Conservation (phyloP, 495 filamentous ascomycete species). For the Aspergillus asperescens region DNA sequence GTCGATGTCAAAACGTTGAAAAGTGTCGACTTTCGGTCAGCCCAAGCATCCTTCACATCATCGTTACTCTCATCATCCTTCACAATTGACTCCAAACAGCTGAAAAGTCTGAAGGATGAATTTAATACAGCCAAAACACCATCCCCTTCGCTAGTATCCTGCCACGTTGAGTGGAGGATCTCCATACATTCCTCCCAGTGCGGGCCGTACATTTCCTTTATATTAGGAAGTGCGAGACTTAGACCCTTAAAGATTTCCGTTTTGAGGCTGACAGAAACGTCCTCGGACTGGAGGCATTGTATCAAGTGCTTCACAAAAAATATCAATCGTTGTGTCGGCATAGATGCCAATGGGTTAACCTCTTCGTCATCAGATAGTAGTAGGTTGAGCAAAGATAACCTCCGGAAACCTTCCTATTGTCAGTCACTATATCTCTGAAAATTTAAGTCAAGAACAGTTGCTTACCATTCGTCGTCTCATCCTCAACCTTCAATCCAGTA, state of each 20-base stretch:
- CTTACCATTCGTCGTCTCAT: slow-evolving; percentile 38
- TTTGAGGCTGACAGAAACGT: slow-evolving; percentile 33
- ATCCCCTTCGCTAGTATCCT: slow-evolving; percentile 38
- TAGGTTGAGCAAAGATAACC: slow-evolving; percentile 54
- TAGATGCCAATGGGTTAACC: slow-evolving; percentile 31
- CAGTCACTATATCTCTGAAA: neutral
- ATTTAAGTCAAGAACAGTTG: neutral
- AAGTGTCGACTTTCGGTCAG: slow-evolving; percentile 42
- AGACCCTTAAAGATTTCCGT: slow-evolving; percentile 59
- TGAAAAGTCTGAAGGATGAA: slow-evolving; percentile 67
- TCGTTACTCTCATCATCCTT: slow-evolving; percentile 69
- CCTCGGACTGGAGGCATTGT: slow-evolving; percentile 58
- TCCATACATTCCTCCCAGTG: slow-evolving; percentile 72
- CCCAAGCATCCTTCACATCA: slow-evolving; percentile 72
- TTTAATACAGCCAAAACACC: slow-evolving; percentile 56
- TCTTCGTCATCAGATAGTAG: slow-evolving; percentile 50
- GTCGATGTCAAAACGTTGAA: slow-evolving; percentile 53
- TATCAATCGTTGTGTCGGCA: slow-evolving; percentile 75
- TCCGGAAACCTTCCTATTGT: slow-evolving; percentile 42
- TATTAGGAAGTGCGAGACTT: slow-evolving; percentile 58
- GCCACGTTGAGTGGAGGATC: slow-evolving; percentile 53
- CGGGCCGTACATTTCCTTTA: slow-evolving; percentile 73
- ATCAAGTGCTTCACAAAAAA: slow-evolving; percentile 77
- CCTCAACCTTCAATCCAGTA: slow-evolving; percentile 46
- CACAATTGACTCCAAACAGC: slow-evolving; percentile 50